These are phyloP conservation scores for Cairneyella variabilis DNA, from an alignment of 495 filamentous ascomycete species.

Conservation along the genomic window DNA sequence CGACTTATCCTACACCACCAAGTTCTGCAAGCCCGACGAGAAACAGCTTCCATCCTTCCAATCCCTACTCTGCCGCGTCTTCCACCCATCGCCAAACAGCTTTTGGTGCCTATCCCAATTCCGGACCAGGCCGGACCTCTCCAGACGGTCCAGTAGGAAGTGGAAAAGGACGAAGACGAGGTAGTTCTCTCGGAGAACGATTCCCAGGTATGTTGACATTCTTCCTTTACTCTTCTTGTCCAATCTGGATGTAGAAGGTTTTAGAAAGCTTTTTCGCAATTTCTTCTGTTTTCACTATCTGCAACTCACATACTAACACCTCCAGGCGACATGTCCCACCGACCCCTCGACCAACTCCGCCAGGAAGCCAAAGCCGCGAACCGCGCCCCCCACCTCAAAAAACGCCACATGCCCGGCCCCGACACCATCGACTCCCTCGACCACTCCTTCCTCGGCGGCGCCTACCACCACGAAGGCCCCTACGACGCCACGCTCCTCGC, in stretches of 20 bases:
- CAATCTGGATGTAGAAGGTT: no score
- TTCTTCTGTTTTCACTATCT: no score
- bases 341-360: constrained; percentile 58
- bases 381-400: constrained; percentile 57
- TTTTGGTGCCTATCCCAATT: constrained; percentile 16
- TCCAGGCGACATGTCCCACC: constrained; percentile 51
- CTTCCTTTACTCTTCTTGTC: background rate
- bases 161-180: constrained; percentile 27
- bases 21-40: constrained; percentile 31
- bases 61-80: constrained; percentile 23
- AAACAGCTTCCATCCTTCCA: constrained; percentile 27
- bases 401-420: constrained; percentile 59
- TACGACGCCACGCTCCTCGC: constrained; percentile 80
- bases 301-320: background rate
- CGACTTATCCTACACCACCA: constrained; percentile 30
- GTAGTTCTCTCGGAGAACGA: constrained; percentile 51
- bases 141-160: constrained; percentile 6
- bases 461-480: constrained; percentile 89
- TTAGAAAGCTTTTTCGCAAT: no score
- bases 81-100: constrained; percentile 17
- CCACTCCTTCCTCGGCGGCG: constrained; percentile 41
- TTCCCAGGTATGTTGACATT: constrained; percentile 32
- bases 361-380: constrained; percentile 57
- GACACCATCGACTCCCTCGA: constrained; percentile 85
- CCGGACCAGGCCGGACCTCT: constrained; percentile 4